Percentiles rank a stretch among this genome's conserved stretches.
These are phyloP conservation scores for Entomortierella lignicola DNA, from an alignment of 192 early-diverging fungal genomes.

Conservation along the genomic window DNA sequence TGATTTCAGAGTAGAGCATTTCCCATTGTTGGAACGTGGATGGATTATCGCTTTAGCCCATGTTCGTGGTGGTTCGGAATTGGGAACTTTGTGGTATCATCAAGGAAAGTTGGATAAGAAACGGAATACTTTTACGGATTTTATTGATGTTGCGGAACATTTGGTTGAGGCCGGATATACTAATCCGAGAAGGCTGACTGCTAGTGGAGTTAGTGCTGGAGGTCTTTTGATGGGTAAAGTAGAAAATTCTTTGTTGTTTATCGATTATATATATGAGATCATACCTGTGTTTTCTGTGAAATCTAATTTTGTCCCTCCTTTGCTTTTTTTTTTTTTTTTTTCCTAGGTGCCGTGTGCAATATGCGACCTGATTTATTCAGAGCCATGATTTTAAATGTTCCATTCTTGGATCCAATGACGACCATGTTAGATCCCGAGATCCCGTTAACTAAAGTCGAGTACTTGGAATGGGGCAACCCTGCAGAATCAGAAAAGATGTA, in stretches of 20 bases:
- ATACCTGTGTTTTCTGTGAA: neutral
- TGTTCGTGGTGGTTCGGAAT: constrained; percentile 81
- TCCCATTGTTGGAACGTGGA: constrained; percentile 81
- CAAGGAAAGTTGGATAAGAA: constrained; percentile 78
- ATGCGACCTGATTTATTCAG: constrained; percentile 75
- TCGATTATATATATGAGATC: neutral
- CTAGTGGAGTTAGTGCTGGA: constrained; percentile 82
- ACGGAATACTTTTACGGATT: constrained; percentile 77
- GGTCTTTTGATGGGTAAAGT: constrained; percentile 75
- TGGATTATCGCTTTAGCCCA: constrained; percentile 88
- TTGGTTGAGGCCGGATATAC: constrained; percentile 71
- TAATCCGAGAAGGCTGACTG: constrained; percentile 63
- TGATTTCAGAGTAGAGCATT: constrained; percentile 79
- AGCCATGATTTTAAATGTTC: constrained; percentile 80
- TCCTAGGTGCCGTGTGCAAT: constrained; percentile 56
- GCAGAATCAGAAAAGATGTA: constrained; percentile 61
- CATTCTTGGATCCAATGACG: constrained; percentile 89
- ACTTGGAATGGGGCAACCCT: constrained; percentile 84
- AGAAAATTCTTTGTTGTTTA: neutral
- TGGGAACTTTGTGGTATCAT: constrained; percentile 84
- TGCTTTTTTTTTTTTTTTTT: constrained; percentile 2
- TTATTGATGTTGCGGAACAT: constrained; percentile 73
- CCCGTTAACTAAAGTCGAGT: constrained; percentile 78
- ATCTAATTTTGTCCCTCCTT: no score
- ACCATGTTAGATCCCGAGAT: constrained; percentile 82